Evolutionary conservation across 2,329 filamentous ascomycete genomes (phyloP).

Genomic region (Pleoardoris graminearum): DNA sequence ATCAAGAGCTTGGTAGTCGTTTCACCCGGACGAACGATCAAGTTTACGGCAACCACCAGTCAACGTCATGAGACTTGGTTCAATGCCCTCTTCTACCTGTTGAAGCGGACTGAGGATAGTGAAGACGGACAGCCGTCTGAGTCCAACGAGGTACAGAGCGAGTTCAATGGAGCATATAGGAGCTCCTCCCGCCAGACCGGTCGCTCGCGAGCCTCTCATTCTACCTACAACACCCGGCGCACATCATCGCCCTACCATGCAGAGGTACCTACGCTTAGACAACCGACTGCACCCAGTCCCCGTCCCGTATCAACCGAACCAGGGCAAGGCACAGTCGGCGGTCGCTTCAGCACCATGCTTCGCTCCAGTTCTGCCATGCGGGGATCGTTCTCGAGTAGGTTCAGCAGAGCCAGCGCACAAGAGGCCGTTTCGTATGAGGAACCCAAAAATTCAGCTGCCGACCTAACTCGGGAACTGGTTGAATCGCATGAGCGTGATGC

Average conservation of each 20-base stretch:
- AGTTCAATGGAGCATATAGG: slow-evolving; percentile 73
- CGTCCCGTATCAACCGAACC: slow-evolving; percentile 39
- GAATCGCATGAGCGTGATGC: slow-evolving; percentile 75
- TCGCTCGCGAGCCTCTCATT: slow-evolving; percentile 64
- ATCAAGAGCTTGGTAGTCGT: slow-evolving; percentile 90
- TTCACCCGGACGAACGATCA: slow-evolving; percentile 84
- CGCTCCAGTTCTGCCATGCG: slow-evolving; percentile 49
- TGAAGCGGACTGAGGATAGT: slow-evolving; percentile 68
- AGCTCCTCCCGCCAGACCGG: slow-evolving; percentile 58
- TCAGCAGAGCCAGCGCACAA: slow-evolving; percentile 46
- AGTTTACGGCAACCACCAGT: slow-evolving; percentile 91
- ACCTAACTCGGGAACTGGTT: slow-evolving; percentile 74
- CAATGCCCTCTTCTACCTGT: slow-evolving; percentile 91
- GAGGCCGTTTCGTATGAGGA: slow-evolving; percentile 53
- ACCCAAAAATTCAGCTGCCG: slow-evolving; percentile 72
- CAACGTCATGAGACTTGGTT: slow-evolving; percentile 98
- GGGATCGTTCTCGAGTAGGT: slow-evolving; percentile 55
- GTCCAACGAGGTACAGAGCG: slow-evolving; percentile 62
- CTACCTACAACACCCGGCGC: slow-evolving; percentile 73
- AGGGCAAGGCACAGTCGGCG: slow-evolving; percentile 50
- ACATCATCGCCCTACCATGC: slow-evolving; percentile 44
- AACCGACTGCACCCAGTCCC: slow-evolving; percentile 34
- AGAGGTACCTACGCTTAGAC: slow-evolving; percentile 54
- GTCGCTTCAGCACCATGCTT: slow-evolving; percentile 52
- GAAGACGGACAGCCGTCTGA: slow-evolving; percentile 59